Percentiles rank a stretch among this genome's conserved stretches.
Evolutionary conservation across 2,329 filamentous ascomycete species (phyloP).

Genomic region (Metarhizium sp.): DNA sequence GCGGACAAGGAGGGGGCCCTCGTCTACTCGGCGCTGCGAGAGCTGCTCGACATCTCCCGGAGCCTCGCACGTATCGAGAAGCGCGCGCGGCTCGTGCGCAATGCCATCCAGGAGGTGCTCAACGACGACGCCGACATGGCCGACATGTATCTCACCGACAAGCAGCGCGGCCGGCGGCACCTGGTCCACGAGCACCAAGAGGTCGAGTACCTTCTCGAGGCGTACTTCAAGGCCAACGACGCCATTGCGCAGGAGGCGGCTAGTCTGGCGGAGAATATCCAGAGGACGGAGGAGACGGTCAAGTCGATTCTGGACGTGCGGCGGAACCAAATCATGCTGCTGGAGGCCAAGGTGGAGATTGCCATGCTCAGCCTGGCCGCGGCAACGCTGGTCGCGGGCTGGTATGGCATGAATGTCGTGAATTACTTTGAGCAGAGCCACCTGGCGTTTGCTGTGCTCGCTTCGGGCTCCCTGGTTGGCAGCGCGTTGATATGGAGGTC

Average conservation of each 20-base stretch:
- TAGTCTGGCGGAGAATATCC: constrained; percentile 17
- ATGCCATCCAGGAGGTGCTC: constrained; percentile 22
- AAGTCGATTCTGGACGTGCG: constrained; percentile 23
- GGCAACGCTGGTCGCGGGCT: constrained; percentile 24
- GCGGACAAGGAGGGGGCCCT: constrained; percentile 9
- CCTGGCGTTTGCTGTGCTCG: constrained; percentile 15
- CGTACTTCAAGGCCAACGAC: constrained; percentile 25
- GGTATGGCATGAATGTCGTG: constrained; percentile 27
- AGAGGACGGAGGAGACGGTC: constrained; percentile 22
- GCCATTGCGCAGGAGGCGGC: constrained; percentile 20
- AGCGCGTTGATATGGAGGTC: constrained; percentile 6
- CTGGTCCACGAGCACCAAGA: constrained; percentile 21
- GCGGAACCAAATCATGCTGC: constrained; percentile 28
- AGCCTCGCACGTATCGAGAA: constrained; percentile 19
- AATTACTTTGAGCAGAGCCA: constrained; percentile 25
- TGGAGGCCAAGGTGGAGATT: constrained; percentile 26
- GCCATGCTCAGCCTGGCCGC: constrained; percentile 23
- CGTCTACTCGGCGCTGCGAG: constrained; percentile 15
- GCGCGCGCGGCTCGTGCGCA: constrained; percentile 21
- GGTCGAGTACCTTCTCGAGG: constrained; percentile 27
- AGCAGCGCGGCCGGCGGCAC: constrained; percentile 18
- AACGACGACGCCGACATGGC: constrained; percentile 26
- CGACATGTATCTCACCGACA: constrained; percentile 24
- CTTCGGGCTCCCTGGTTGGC: constrained; percentile 1
- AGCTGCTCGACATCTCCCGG: constrained; percentile 18